Evolutionary conservation across 2,329 filamentous ascomycete species (phyloP), one percentile per base, ranked within the genome.

Genomic region (Xylariaceae sp.): DNA sequence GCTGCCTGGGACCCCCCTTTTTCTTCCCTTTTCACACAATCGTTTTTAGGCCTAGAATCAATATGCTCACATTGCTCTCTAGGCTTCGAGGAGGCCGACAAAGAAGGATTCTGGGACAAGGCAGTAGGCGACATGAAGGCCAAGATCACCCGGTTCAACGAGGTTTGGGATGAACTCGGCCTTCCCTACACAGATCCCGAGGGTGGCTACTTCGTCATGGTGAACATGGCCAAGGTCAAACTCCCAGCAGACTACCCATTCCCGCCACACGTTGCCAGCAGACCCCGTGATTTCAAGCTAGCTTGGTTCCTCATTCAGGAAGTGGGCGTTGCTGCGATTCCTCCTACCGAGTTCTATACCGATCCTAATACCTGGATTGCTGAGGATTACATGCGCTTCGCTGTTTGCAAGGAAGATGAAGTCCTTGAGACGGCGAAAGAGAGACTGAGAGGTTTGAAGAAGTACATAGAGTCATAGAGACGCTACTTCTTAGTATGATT

Each of bases 231-330:
- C 51, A 92, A 93, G 68, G 90, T 99, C 51, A 84, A 88, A 68
- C 69, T 99, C 5, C 94, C 94, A 0, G 80, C 79, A 5, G 85
- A 86, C 67, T 99, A 97, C 70, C 82, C 87, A 0, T 97, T 97
- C 77, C 94, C 94, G 28, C 78, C 86, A 1, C 90, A 97, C 67
- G 93, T 99, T 34, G 89, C 88, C 13, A 85, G 79, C 65, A 83
- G 94, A 1, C 90, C 94, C 19, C 80, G 94, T 31, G 94, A 99
- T 70, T 99, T 97, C 75, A 90, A 96, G 77, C 81, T 99, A 43
- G 84, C 86, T 34, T 99, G 93, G 93, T 97, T 97, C 75, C 74
- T 97, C 63, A 99, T 99, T 72, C 92, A 92, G 69, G 93, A 99
- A 75, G 78, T 99, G 17, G 94, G 94, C 10, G 90, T 99, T 28